Evolutionary conservation across 805 yeast genomes (phyloP), one percentile per base, ranked within the genome.

Genomic region (Grigorovia transvaalensis): DNA sequence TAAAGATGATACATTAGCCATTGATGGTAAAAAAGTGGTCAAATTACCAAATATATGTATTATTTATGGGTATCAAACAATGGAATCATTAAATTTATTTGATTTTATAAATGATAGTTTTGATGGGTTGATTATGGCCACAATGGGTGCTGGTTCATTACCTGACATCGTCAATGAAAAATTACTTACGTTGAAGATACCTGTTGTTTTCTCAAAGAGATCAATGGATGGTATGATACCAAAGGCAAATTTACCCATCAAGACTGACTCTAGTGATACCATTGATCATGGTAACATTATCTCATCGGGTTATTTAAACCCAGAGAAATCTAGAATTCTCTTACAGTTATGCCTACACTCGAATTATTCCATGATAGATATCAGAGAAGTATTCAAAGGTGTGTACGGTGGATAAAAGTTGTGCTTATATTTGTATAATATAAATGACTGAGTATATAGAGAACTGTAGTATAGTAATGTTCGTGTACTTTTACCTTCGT

Each of bases 171-270:
- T 82, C 2, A 78, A 77, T 55, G 69, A 71, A 45, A 65, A 67
- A n/a, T 60, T 69, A 71, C 19, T 73, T 72, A 53, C 59, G 9
- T 61, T 70, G 48, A 59, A 66, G 18, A 69, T 80, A 30, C 88
- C 88, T 1, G 72, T 82, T 1, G 72, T 83, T 1, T 82, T 79
- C 60, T 80, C 86, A 38, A 81, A 82, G 60, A 73, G 88, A 60
- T 75, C 86, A 9, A 79, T 78, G 74, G 86, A 82, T 61, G 88
- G 88, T 12, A 79, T 80, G 79, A 83, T 83, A 19, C 84, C 88
- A 1, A 69, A 65, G 6, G 81, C 77, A 4, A 69, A 69, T 48
- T 59, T 67, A 45, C 76, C 74, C 46, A 60, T 56, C 2, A 66
- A 72, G 15, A 56, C 72, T n/a, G 72, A 76, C 0, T 56, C 56